Conservation (phyloP, 768 basidiomycete species). For the Termitomyces sp. region DNA sequence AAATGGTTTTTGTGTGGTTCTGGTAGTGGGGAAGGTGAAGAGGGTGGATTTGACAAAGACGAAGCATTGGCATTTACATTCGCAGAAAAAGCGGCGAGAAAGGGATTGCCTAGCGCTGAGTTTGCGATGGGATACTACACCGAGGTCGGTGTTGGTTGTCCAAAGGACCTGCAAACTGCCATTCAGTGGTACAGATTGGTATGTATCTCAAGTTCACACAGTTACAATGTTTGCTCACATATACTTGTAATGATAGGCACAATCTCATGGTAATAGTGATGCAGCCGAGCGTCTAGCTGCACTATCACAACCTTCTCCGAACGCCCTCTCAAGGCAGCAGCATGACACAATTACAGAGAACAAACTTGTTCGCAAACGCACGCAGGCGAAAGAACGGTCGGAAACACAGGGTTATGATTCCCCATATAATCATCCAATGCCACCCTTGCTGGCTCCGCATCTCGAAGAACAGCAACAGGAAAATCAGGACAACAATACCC, state of each 20-base stretch:
- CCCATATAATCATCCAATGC: neutral
- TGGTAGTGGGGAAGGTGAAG: constrained; percentile 31
- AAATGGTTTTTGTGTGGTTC: constrained; percentile 96
- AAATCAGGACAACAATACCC: constrained; percentile 1
- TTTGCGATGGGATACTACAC: constrained; percentile 96
- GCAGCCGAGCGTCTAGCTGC: constrained; percentile 71
- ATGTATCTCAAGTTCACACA: constrained; percentile 4
- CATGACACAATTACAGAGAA: constrained; percentile 75
- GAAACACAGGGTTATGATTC: constrained; percentile 20
- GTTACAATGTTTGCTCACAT: neutral
- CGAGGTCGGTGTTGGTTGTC: constrained; percentile 86
- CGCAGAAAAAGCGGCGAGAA: constrained; percentile 79
- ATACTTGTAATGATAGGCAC: constrained; percentile 43
- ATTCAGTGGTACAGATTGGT: constrained; percentile 71
- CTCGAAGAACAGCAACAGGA: constrained; percentile 8
- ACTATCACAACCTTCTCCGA: constrained; percentile 55
- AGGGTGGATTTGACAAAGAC: constrained; percentile 75
- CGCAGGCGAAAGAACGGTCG: constrained; percentile 58
- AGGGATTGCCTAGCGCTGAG: constrained; percentile 75
- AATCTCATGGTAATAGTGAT: constrained; percentile 75
- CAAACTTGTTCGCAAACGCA: constrained; percentile 80
- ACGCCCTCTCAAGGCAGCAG: constrained; percentile 67
- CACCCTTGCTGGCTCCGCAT: constrained; percentile 11
- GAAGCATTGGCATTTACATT: constrained; percentile 83
- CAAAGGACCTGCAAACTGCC: constrained; percentile 57